Evolutionary conservation across 1,139 yeast species (phyloP).

Genomic region (Kodamaea sp.): DNA sequence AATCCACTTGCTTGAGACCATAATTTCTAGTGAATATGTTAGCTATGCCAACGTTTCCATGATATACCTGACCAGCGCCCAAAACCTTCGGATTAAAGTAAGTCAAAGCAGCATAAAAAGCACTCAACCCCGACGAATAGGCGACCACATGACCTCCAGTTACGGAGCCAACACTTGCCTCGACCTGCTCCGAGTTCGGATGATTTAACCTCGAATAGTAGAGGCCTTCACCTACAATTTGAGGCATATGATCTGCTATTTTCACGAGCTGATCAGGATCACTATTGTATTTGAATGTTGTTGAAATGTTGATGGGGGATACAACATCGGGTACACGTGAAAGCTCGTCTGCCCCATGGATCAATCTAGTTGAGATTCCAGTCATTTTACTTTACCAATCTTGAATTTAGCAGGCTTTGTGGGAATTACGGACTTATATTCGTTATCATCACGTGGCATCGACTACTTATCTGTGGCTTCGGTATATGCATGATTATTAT

Average conservation of each 20-base stretch:
- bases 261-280: constrained; percentile 57
- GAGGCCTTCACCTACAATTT: constrained; percentile 5
- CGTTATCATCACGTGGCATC: no score
- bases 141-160: constrained; percentile 57
- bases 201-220: constrained; percentile 72
- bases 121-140: constrained; percentile 78
- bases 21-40: constrained; percentile 61
- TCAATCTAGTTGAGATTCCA: constrained; percentile 50
- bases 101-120: constrained; percentile 75
- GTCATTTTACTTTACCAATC: no score
- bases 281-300: constrained; percentile 68
- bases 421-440: no score
- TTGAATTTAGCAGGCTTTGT: no score
- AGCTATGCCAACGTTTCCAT: constrained; percentile 76
- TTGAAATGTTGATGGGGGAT: constrained; percentile 79
- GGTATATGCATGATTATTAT: no score
- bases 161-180: constrained; percentile 61
- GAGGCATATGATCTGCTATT: constrained; percentile 30
- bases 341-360: constrained; percentile 63
- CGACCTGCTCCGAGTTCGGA: constrained; percentile 70
- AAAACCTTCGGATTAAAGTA: constrained; percentile 72
- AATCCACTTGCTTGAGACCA: constrained; percentile 53
- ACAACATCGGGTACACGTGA: constrained; percentile 57
- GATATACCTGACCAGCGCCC: constrained; percentile 80
- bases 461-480: no score